Conservation (phyloP, 73 alveolate species). For the Symbiodinium natans region DNA sequence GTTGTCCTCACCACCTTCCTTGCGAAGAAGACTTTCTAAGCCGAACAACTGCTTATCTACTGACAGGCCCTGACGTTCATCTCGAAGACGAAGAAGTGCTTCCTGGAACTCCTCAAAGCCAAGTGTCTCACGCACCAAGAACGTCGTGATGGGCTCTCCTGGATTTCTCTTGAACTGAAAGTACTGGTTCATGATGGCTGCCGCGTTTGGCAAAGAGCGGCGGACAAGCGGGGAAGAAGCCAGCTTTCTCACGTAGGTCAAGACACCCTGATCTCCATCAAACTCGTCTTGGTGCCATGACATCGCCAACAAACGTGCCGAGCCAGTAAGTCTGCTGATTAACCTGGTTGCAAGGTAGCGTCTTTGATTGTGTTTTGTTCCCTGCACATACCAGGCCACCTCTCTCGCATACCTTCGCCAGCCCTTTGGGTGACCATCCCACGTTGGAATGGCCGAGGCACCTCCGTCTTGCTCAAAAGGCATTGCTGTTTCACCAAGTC, state of each 20-base stretch:
- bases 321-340: background rate
- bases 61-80: background rate
- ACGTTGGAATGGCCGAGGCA: background rate
- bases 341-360: background rate
- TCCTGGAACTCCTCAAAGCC: conserved; percentile 37
- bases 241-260: background rate
- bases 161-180: background rate
- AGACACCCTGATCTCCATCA: background rate
- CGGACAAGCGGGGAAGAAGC: conserved; percentile 13
- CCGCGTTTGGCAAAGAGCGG: background rate
- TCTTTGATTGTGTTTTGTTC: background rate
- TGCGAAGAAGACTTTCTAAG: too few relatives aligned
- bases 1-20: too few relatives aligned
- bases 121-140: conserved; percentile 2
- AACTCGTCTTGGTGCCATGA: background rate
- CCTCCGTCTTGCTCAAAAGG: background rate
- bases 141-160: background rate
- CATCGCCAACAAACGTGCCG: background rate
- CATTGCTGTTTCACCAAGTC: too few relatives aligned
- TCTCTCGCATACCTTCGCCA: conserved; percentile 7
- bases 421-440: background rate
- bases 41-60: too few relatives aligned
- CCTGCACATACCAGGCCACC: background rate
- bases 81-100: background rate
- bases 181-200: conserved; percentile 35